phyloP scores from a whole-genome alignment of 2,329 filamentous ascomycete genomes.

The Trichoderma polysporum region DNA sequence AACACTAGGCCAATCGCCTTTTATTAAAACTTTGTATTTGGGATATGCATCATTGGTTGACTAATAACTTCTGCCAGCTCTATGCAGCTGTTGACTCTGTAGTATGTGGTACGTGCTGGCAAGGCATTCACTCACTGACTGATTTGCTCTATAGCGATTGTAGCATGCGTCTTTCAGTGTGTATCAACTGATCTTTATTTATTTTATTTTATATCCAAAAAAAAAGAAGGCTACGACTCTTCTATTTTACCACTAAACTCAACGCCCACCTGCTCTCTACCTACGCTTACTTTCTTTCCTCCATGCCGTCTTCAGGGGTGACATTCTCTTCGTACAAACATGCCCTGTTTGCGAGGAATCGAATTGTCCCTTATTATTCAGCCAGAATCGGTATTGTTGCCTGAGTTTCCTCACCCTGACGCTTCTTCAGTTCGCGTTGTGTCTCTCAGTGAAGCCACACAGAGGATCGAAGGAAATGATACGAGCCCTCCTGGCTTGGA shows the following conservation, averaged over 20 bases:
- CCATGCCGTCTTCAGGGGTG: not conserved
- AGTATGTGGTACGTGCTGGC: not conserved
- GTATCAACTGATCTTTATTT: not conserved
- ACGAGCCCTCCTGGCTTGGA: not conserved
- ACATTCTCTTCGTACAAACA: constrained; percentile 27
- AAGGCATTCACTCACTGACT: not conserved
- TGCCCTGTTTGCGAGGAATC: constrained; percentile 52
- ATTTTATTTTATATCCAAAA: not conserved
- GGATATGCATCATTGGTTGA: not conserved
- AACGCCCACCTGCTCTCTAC: not conserved
- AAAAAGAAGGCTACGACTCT: not conserved
- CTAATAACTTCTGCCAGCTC: not conserved
- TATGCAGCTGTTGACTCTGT: not conserved
- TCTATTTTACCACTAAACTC: not conserved
- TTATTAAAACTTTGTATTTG: not conserved
- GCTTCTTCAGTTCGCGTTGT: constrained; percentile 37
- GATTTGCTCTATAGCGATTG: not conserved
- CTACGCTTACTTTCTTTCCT: not conserved
- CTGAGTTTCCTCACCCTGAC: constrained; percentile 57
- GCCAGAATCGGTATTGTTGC: constrained; percentile 39
- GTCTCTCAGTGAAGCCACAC: constrained; percentile 20
- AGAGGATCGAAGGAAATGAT: not conserved
- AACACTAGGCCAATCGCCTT: not conserved
- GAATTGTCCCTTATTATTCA: constrained; percentile 45
- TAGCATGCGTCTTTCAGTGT: not conserved